Evolutionary conservation across 2,329 filamentous ascomycete genomes (phyloP).

Genomic region (Claviceps humidiphila): DNA sequence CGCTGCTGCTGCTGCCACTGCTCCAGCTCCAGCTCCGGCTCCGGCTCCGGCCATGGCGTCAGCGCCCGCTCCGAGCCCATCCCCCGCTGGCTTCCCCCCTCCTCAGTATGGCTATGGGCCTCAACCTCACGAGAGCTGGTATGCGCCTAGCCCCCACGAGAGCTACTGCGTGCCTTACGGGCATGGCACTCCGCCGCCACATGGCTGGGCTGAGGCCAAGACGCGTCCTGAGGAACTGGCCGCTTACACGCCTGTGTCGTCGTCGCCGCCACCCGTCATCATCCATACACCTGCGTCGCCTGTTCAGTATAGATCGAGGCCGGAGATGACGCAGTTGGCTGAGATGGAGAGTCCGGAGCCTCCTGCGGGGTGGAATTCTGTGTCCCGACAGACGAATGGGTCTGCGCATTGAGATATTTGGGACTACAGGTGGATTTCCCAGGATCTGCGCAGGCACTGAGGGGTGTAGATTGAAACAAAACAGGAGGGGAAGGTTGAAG

Average conservation of each 20-base stretch:
- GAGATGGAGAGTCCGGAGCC: slow-evolving; percentile 10
- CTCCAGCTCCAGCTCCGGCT: background rate
- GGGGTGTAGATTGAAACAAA: no score
- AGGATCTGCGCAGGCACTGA: no score
- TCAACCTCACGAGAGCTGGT: slow-evolving; percentile 4
- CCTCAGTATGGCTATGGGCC: slow-evolving; percentile 4
- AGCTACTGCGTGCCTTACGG: slow-evolving; percentile 2
- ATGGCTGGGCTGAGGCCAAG: slow-evolving; percentile 2
- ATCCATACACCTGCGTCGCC: background rate
- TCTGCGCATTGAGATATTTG: background rate
- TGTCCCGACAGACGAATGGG: background rate
- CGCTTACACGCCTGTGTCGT: background rate
- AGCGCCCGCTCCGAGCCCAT: background rate
- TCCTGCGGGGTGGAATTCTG: background rate
- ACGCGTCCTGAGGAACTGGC: slow-evolving; percentile 5
- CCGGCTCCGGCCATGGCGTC: background rate
- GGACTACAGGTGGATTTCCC: no score
- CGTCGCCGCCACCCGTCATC: background rate
- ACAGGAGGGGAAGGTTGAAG: no score
- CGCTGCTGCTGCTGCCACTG: background rate
- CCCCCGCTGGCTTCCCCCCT: slow-evolving; percentile 2
- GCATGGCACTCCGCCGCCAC: slow-evolving; percentile 1
- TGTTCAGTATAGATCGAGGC: background rate
- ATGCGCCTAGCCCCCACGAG: slow-evolving; percentile 2
- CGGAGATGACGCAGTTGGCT: slow-evolving; percentile 3